These are phyloP conservation scores for Pichia exigua DNA, from an alignment of 805 yeast genomes.

Conservation along the genomic window DNA sequence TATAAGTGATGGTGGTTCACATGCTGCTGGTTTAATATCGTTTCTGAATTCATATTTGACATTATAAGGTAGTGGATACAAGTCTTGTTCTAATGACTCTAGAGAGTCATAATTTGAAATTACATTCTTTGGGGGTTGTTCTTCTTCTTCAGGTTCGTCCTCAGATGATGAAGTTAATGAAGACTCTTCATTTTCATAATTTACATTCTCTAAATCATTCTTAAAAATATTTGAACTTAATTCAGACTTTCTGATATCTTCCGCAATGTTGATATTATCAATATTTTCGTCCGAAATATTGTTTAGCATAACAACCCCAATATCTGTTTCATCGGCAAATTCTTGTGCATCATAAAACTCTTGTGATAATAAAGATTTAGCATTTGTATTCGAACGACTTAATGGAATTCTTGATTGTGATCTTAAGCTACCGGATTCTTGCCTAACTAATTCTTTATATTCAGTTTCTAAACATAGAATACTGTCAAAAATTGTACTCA, in stretches of 20 bases:
- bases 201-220: background rate
- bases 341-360: constrained; percentile 69
- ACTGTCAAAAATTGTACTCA: constrained; percentile 6
- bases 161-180: background rate
- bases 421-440: constrained; percentile 14
- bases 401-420: constrained; percentile 20
- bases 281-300: constrained; percentile 8
- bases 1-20: constrained; percentile 75
- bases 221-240: background rate
- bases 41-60: constrained; percentile 42
- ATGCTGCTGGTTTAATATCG: constrained; percentile 49
- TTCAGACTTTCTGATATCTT: background rate
- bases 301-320: constrained; percentile 51
- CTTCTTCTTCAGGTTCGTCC: background rate
- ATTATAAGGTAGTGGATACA: constrained; percentile 64
- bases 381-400: constrained; percentile 20
- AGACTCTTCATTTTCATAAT: background rate
- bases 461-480: constrained; percentile 20
- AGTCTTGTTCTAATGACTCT: constrained; percentile 21
- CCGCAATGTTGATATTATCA: background rate
- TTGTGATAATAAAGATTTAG: constrained; percentile 36
- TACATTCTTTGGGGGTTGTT: background rate
- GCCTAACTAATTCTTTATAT: constrained; percentile 15
- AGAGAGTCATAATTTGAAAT: background rate
- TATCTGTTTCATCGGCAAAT: constrained; percentile 37